Evolutionary conservation across 2,329 filamentous ascomycete genomes (phyloP).

Genomic region (Diaporthe eres): DNA sequence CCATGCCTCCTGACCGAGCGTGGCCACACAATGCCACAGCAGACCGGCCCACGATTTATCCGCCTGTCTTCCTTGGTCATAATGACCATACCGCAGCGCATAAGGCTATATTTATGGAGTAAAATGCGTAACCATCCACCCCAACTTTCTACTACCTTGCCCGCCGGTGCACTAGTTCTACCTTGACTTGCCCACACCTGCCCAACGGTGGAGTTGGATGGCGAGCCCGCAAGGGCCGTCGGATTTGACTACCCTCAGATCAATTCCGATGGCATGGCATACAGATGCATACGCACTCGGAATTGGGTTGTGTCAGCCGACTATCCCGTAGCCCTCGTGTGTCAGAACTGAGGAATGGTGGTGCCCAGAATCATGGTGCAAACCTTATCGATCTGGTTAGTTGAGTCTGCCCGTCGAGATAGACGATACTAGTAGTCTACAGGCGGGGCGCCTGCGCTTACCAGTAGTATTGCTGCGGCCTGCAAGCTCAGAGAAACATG

Average conservation of each 20-base stretch:
- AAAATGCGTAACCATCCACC: neutral
- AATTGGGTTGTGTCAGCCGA: neutral
- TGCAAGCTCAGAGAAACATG: conserved; percentile 15
- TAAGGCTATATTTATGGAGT: neutral
- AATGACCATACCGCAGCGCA: neutral
- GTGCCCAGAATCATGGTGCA: neutral
- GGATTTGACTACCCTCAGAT: neutral
- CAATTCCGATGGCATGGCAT: neutral
- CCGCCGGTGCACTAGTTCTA: neutral
- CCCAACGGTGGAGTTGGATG: neutral
- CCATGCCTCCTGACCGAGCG: conserved; percentile 8
- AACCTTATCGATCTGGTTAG: neutral
- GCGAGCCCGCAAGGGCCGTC: neutral
- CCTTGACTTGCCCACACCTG: neutral
- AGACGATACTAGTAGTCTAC: neutral
- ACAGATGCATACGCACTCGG: neutral
- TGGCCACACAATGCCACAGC: neutral
- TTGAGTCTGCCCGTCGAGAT: neutral
- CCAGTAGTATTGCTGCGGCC: neutral
- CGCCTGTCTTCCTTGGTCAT: neutral
- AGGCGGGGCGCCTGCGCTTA: neutral
- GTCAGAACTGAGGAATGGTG: neutral
- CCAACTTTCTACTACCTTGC: neutral
- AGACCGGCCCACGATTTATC: neutral
- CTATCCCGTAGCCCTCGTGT: neutral